A percentile compares a stretch with the other conserved stretches of the same genome.
Conservation (phyloP, 192 early-diverging fungal species). For the Linnemannia schmuckeri region DNA sequence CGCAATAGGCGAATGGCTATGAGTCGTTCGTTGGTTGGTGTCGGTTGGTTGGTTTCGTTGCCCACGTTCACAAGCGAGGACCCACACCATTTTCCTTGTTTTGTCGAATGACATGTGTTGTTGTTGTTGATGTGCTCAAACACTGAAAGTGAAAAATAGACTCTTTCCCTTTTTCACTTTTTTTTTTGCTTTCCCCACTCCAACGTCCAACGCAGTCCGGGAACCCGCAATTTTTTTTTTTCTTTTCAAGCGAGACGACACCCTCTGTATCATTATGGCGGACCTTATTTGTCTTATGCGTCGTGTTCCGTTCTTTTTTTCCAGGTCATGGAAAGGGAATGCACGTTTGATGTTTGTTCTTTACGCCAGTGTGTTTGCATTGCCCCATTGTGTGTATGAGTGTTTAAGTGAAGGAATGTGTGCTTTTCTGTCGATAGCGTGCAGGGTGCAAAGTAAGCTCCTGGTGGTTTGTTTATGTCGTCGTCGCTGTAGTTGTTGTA, state of each 20-base stretch:
- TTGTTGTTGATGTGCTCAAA: background rate
- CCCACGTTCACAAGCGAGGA: background rate
- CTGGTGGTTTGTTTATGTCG: slow-evolving; percentile 1
- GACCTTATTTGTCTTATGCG: background rate
- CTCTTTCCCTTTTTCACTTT: background rate
- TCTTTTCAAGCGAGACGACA: background rate
- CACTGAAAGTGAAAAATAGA: background rate
- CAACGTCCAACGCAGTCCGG: background rate
- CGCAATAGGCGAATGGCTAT: background rate
- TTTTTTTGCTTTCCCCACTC: background rate
- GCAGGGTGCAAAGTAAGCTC: background rate
- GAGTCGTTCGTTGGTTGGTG: background rate
- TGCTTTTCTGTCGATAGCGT: background rate
- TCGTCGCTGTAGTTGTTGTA: background rate
- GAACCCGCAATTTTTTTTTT: background rate
- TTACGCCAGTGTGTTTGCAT: background rate
- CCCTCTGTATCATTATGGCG: background rate
- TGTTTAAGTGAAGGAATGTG: background rate
- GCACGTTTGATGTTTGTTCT: background rate
- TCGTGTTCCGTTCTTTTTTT: background rate
- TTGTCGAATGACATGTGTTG: background rate
- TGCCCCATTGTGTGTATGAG: background rate
- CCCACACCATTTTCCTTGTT: background rate
- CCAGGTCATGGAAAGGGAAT: background rate
- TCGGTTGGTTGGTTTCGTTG: background rate